Evolutionary conservation across 2,329 filamentous ascomycete genomes (phyloP).

Genomic region (Gyromitra esculenta): DNA sequence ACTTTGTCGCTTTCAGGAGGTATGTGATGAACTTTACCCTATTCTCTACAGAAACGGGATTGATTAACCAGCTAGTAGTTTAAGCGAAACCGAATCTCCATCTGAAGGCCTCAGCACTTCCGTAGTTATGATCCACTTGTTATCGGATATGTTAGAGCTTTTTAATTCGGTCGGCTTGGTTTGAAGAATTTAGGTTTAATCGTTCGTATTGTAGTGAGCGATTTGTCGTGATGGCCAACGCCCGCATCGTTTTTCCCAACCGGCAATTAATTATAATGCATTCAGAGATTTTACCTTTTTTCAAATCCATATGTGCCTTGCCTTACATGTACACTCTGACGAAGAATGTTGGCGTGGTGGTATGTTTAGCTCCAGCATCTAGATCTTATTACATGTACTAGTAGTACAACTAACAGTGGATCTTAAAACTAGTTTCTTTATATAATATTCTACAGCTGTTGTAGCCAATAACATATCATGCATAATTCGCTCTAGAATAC

Average conservation of each 20-base stretch:
- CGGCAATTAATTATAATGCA: neutral
- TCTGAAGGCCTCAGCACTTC: no score
- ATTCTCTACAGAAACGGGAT: neutral
- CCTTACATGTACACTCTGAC: no score
- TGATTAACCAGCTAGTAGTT: no score
- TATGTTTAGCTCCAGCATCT: no score
- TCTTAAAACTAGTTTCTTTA: no score
- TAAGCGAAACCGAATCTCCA: no score
- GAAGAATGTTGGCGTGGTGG: no score
- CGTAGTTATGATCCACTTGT: neutral
- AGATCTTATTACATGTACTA: no score
- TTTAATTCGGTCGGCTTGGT: neutral
- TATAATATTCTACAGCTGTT: no score
- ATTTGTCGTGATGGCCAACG: neutral
- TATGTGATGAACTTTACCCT: neutral
- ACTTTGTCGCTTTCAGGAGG: neutral
- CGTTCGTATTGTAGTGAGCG: neutral
- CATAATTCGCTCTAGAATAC: no score
- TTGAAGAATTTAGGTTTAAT: neutral
- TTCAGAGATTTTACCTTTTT: neutral
- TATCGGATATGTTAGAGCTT: neutral
- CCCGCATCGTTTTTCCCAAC: neutral
- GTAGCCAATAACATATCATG: no score
- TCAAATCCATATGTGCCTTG: neutral
- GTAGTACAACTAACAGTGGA: no score